Evolutionary conservation across 208 protist genomes (phyloP), one percentile per base, ranked within the genome.

Genomic region (Trypanosoma lewisi): DNA sequence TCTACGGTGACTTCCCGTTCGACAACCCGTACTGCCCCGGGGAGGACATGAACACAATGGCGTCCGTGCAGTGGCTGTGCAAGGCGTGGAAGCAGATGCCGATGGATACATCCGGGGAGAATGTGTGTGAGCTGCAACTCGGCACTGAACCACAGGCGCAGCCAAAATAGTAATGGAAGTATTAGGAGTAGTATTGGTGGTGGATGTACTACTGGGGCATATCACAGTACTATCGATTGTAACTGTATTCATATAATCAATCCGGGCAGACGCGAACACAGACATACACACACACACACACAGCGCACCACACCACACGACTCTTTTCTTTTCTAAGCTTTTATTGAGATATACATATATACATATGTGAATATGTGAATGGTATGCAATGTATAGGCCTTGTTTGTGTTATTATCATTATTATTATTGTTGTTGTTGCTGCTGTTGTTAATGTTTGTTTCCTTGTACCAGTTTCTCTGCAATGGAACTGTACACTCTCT

Each of bases 31-130:
- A 89, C 62, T 95, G 85, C 45, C 55, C 70, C n/a, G 89, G 86
- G 31, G 86, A 95, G 62, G 86, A 95, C 57, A 60, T 93, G 53
- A 95, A 95, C 69, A 91, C 85, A 25, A 88, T 91, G 39, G 65
- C 71, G 30, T 78, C 63, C 33, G 89, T 77, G 48, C 44, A 59
- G 54, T 78, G 67, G 67, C 56, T 86, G 30, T 90, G 81, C 50
- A 65, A 67, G 63, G 71, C 75, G 36, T 79, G 65, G 70, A 76
- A 71, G 33, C 63, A 70, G 30, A 30, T 75, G 4, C 69, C 60
- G 45, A 6, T 75, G 33, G 53, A 66, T n/a, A 50, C 44, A n/a
- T 4, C 21, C 2, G 19, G 28, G 17, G 27, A 27, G 27, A 63
- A 54, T 48, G 19, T 52, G 8, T 49, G 21, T 19, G n/a, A 49